Evolutionary conservation across 768 basidiomycete genomes (phyloP).

Genomic region (Xerocomellus amylosporus): DNA sequence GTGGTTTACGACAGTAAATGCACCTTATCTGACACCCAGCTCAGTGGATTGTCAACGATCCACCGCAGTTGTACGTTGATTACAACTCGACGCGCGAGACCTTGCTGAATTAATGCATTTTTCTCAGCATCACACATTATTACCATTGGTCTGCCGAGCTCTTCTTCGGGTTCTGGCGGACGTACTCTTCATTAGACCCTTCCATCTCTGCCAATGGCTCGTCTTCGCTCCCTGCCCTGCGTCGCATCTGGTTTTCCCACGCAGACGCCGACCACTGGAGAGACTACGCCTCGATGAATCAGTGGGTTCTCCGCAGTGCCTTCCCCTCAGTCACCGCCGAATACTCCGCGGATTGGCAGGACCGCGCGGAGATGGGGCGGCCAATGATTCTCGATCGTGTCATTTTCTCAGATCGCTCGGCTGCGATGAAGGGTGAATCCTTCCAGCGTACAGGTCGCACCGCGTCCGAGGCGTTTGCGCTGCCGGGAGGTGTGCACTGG

Average conservation of each 20-base stretch:
- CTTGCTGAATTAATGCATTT: not conserved
- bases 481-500: conserved; percentile 79
- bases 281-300: conserved; percentile 89
- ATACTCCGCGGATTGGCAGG: conserved; percentile 80
- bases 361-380: conserved; percentile 65
- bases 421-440: conserved; percentile 69
- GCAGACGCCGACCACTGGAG: conserved; percentile 79
- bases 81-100: not conserved
- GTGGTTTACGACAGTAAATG: conserved; percentile 11
- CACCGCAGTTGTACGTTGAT: conserved; percentile 73
- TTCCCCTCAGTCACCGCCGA: conserved; percentile 83
- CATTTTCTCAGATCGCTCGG: conserved; percentile 80
- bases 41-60: conserved; percentile 81
- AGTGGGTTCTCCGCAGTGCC: conserved; percentile 74
- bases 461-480: conserved; percentile 68
- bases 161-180: conserved; percentile 89
- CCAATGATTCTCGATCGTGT: conserved; percentile 86
- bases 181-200: conserved; percentile 80
- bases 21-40: conserved; percentile 1
- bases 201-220: conserved; percentile 61
- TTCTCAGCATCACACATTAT: conserved; percentile 77
- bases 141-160: conserved; percentile 94
- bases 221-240: conserved; percentile 69
- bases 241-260: conserved; percentile 74
- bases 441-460: conserved; percentile 72